Evolutionary conservation across 1,284 basidiomycete genomes (phyloP), one percentile per base, ranked within the genome.

Genomic region (Coniferiporia weirii): DNA sequence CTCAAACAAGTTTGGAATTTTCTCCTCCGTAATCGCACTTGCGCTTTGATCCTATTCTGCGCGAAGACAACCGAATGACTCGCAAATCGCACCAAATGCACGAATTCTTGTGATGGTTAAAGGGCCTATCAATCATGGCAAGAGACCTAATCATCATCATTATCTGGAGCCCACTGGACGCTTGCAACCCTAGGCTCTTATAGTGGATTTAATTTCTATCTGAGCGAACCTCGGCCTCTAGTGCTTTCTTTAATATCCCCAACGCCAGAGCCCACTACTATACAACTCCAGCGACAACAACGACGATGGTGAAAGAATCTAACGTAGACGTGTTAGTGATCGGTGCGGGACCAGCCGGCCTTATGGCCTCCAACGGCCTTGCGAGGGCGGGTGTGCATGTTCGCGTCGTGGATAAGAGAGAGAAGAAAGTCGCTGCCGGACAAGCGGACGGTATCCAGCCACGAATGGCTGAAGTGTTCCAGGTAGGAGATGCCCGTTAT

Each of bases 391-490:
- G 85, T 0, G 71, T 85, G 15, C 78, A 80, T 44, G 81, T 88
- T 13, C 77, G 83, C 5, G 80, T 90, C 52, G 71, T 91, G 36
- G 89, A 91, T 67, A 51, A 13, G 60, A 89, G 87, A 63, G 78
- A 84, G 4, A 62, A 64, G 15, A 83, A 79, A 65, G 79, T 89
- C 12, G 68, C 76, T 43, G 82, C 83, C 5, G 90, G 90, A 13
- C 88, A 91, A 66, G 89, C 88, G 0, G 90, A 92, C 67, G 89
- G 89, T 4, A 85, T 91, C 53, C 86, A 89, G 67, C 86, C 87
- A 0, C 79, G 89, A 43, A 89, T 87, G 0, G 81, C 91, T 51
- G 90, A 93, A 70, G 84, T 91, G 5, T 72, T 93, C 22, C 84
- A 89, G 78, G 86, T 82, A 52, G 36, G 40, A 46, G 6, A 8